Conservation (phyloP, 148 eudicot species). For the Cornus florida region DNA sequence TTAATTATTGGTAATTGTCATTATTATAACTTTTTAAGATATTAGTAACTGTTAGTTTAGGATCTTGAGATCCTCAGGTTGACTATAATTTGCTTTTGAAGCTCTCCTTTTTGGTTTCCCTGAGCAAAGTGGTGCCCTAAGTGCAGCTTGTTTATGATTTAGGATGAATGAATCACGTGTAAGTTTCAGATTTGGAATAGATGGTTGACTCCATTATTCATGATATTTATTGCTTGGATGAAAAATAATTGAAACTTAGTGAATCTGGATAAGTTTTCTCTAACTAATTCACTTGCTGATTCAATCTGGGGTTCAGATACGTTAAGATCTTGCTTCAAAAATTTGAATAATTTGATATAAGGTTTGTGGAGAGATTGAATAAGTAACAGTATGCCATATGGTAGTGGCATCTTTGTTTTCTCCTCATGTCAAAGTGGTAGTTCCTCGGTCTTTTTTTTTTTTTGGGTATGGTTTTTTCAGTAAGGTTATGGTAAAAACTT, state of each 20-base stretch:
- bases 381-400: background rate
- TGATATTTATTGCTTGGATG: background rate
- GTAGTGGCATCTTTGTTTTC: background rate
- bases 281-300: background rate
- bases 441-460: background rate
- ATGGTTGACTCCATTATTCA: background rate
- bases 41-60: background rate
- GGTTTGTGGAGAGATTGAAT: background rate
- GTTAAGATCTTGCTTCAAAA: background rate
- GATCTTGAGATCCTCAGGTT: background rate
- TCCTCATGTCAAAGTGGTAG: background rate
- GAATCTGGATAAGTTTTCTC: background rate
- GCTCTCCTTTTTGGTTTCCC: background rate
- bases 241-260: background rate
- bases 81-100: background rate
- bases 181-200: background rate
- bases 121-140: background rate
- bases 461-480: too few relatives aligned
- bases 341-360: background rate
- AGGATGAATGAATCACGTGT: background rate
- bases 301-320: background rate
- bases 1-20: background rate
- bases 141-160: slow-evolving; percentile 1
- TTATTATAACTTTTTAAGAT: background rate
- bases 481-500: too few relatives aligned